Base-by-base conservation (phyloP, 139 green algal genomes). In the Chlorella sorokiniana region DNA sequence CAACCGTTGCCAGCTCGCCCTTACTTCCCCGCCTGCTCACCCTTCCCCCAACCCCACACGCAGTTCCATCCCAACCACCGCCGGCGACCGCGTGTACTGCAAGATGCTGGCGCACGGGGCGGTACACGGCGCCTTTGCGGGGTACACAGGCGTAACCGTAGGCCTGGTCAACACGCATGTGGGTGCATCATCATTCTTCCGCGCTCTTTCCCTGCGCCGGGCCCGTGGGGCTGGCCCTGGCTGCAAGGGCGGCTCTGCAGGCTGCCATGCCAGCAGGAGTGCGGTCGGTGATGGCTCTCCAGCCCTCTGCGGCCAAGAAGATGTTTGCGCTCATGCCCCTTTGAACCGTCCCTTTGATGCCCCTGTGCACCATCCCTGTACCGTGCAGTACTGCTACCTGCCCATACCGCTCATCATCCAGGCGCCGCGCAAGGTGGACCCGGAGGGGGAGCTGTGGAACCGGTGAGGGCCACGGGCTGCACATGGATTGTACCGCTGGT, bases 71-170 rank as follows among this genome's bases (percentile, higher is more conserved):
- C 89, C 93, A 52, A 95, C 92, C 44, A 97, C 92, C 69, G 90
- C 89, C 56, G 92, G 88, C 52, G 96, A 99, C 89, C 93, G 94
- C 52, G 95, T 98, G 81, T 97, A 96, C 89, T 98, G 94, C 91
- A 95, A 95, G 63, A 86, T 95, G 65, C 88, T 99, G 63, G 96
- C 91, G 8, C 95, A 99, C 83, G 94, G 93, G 48, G 94, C 96
- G 11, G 96, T 99, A 63, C 96, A 99, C 81, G 96, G 85, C 18
- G 96, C 95, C 4, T 98, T 99, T 91, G 96, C 93, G 9, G 96
- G 95, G 23, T 96, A 91, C 89, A 95, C 90, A 0, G 90, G 89
- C 31, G 77, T 94, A 33, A 95, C 92, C 4, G 81, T 91, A 31
- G 96, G 94, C 5, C 87, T 98, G 61, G 92, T 97, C 67, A 97